Base-by-base conservation (phyloP, 2,329 filamentous ascomycete species). In the Xylariales sp. region DNA sequence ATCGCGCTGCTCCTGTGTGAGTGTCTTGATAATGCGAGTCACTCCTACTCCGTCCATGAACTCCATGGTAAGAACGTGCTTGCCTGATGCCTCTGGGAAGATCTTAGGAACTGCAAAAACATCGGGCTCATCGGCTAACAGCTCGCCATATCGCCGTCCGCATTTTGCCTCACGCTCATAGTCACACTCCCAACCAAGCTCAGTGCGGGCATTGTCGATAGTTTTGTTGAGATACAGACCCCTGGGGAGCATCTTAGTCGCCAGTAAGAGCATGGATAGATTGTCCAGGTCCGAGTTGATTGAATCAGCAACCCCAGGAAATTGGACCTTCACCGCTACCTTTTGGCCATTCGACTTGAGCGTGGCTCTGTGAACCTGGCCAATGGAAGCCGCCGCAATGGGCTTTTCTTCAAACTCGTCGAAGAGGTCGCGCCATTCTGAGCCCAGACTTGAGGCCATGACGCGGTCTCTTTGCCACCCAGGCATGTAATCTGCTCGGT, bases 221-320 rank as follows among this genome's bases (percentile, higher is more conserved):
- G 93, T 98, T 62, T 95, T 96, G 65, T 98, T 86, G 6, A 98
- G 81, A 56, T 93, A 98, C 1, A 98, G 72, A 1, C 93, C 93
- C 56, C 86, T 90, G 1, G 93, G 94, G 1, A 98, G 74, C 18
- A 98, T 77, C 40, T 87, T 83, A 5, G 90, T 95, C 18, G 93
- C 93, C 5, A 88, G 93, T 11, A 98, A 78, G 2, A 98, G 81
- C 40, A 98, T 76, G 7, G 85, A 88, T 21, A 98, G 75, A 54
- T 98, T 98, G 63, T 88, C 94, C 2, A 98, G 75, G 54, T 98
- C 93, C 1, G 91, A 96, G 61, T 95, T 89, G 59, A 98, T 98
- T 4, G 90, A 97, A 60, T 88, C 83, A 14, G 91, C 88, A 2
- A 98, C 93, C 12, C 94, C 94, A 1, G 93, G 93, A 52, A 98